Conservation (phyloP, 257 asterid genomes). For the Ballota nigra region DNA sequence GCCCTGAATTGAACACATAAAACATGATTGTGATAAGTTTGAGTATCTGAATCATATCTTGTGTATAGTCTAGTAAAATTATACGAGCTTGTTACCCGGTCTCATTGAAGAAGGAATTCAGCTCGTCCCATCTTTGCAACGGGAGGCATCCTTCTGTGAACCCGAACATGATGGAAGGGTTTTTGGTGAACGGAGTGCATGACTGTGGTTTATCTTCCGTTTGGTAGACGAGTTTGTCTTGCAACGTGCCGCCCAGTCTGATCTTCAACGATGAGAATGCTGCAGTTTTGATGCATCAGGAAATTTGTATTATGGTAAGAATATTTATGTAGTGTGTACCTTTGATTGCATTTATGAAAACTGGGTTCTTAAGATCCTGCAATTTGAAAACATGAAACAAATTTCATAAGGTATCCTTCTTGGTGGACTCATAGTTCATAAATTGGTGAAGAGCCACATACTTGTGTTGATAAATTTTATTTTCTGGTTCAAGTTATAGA, state of each 20-base stretch:
- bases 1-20: conserved; percentile 44
- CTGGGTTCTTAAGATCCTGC: conserved; percentile 71
- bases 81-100: conserved; percentile 49
- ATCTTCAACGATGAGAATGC: conserved; percentile 88
- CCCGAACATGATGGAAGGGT: conserved; percentile 53
- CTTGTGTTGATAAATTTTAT: too few relatives aligned
- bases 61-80: background rate
- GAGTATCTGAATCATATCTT: too few relatives aligned
- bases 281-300: conserved; percentile 29
- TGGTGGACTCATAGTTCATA: background rate
- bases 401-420: background rate
- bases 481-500: too few relatives aligned
- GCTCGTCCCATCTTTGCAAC: conserved; percentile 78
- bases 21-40: background rate
- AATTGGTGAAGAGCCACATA: too few relatives aligned
- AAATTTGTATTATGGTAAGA: conserved; percentile 2
- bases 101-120: conserved; percentile 58
- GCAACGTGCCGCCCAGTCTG: conserved; percentile 86
- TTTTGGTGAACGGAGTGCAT: conserved; percentile 51
- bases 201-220: conserved; percentile 48
- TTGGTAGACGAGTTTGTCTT: conserved; percentile 72
- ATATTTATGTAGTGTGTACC: conserved; percentile 35
- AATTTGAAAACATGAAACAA: conserved; percentile 21
- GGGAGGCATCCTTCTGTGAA: conserved; percentile 74
- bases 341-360: conserved; percentile 71